Evolutionary conservation across 179 eudicot species (phyloP), one percentile per base, ranked within the genome.

Genomic region (Nepenthes alata): DNA sequence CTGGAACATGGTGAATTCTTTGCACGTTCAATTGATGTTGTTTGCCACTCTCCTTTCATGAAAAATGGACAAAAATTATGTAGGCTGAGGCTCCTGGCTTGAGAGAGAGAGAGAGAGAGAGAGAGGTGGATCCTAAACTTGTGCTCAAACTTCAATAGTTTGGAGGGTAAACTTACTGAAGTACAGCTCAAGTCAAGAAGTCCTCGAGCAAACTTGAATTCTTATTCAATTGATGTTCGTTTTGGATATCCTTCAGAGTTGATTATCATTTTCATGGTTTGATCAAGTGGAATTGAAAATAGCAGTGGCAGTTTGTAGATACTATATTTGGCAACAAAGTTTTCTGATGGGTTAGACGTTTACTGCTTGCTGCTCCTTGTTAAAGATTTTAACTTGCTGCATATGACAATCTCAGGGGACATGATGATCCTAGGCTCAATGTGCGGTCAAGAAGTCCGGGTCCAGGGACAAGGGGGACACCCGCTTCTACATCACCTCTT

Each of bases 381-480:
- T 60, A n/a, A 10, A 47, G 61, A 12, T 47, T 35, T 47, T 38
- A 53, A 57, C 47, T 55, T 61, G 53, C 38, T 60, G 41, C 36
- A 58, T 60, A 16, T 38, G 61, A 56, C 61, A 49, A 67, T 70
- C 38, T 39, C 75, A 76, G 94, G 78, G 83, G 65, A 57, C 58
- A 39, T 12, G 65, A 72, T 3, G 86, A 73, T 67, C 74, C 47
- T 12, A 84, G 63, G 77, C 57, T 59, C 59, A 78, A 80, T 68
- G 81, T 74, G 11, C 64, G 75, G 53, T 65, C 85, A 47, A 74
- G 84, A 70, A 93, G 96, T 77, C 96, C 95, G 2, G 88, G 81
- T 58, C 78, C 83, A 47, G 84, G 76, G 59, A 74, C 96, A 63
- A 75, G 88, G 72, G 74, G 59, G 53, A 66, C 75, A 58, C 70